phyloP scores from a whole-genome alignment of 306 rosid genomes.

The Astragalus membranaceus region DNA sequence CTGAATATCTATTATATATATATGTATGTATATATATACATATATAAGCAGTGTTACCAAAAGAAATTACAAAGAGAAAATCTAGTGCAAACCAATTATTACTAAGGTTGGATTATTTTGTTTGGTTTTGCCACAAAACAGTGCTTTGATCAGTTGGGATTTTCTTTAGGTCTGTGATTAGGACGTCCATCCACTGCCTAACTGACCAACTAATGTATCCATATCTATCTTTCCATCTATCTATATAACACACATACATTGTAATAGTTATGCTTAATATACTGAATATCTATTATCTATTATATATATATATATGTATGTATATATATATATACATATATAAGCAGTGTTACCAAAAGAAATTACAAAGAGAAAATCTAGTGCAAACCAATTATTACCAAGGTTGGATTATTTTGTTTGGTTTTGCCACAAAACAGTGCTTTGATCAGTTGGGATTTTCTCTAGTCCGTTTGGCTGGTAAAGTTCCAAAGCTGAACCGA shows the following conservation, averaged over 20 bases:
- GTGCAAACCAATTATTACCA: background rate
- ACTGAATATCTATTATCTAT: background rate
- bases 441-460: background rate
- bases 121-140: background rate
- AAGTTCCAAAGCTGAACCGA: background rate
- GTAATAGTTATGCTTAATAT: background rate
- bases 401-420: background rate
- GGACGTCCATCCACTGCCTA: background rate
- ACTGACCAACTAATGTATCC: background rate
- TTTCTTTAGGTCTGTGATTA: background rate
- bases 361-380: background rate
- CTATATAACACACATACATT: background rate
- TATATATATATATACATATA: background rate
- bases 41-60: background rate
- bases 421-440: conserved; percentile 2
- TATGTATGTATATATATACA: background rate
- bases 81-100: background rate
- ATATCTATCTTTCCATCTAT: background rate
- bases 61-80: background rate
- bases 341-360: background rate
- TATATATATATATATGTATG: background rate
- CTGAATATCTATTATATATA: background rate
- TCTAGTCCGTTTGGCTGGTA: conserved; percentile 1
- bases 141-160: background rate
- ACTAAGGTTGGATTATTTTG: background rate